A percentile compares a stretch with the other conserved stretches of the same genome.
phyloP scores from a whole-genome alignment of 495 filamentous ascomycete species.

The Tuber umbilicatum region DNA sequence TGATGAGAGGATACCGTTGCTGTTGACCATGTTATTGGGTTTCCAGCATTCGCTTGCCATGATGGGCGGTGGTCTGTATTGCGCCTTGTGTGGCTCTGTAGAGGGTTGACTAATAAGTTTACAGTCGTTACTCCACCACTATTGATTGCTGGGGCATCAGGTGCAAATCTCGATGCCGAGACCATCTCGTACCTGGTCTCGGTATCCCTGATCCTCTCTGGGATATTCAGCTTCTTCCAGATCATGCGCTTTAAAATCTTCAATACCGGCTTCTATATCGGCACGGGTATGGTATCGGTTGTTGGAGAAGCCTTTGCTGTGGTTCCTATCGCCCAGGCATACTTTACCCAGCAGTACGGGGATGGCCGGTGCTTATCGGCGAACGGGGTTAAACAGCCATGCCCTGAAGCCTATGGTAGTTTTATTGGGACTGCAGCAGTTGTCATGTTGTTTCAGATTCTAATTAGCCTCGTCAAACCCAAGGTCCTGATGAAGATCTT shows the following conservation, averaged over 20 bases:
- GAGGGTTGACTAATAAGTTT: slow-evolving; percentile 21
- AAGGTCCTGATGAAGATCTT: slow-evolving; percentile 44
- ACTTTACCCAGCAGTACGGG: slow-evolving; percentile 43
- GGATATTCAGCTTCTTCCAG: slow-evolving; percentile 44
- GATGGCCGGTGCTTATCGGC: slow-evolving; percentile 37
- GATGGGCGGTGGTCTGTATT: slow-evolving; percentile 39
- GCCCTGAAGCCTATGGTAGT: slow-evolving; percentile 44
- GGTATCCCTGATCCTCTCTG: slow-evolving; percentile 44
- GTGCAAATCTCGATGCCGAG: slow-evolving; percentile 42
- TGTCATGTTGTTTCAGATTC: slow-evolving; percentile 45
- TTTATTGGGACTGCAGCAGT: slow-evolving; percentile 44
- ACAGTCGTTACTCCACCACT: slow-evolving; percentile 45
- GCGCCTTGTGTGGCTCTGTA: not conserved
- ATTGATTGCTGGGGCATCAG: slow-evolving; percentile 42
- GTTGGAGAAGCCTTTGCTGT: slow-evolving; percentile 46
- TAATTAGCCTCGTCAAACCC: slow-evolving; percentile 43
- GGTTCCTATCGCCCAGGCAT: slow-evolving; percentile 44
- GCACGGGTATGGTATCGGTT: slow-evolving; percentile 44
- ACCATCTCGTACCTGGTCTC: slow-evolving; percentile 45
- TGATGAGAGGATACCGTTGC: slow-evolving; percentile 42
- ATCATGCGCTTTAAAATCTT: slow-evolving; percentile 43
- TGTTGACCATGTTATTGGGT: slow-evolving; percentile 45
- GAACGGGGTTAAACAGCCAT: slow-evolving; percentile 42
- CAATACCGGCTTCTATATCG: slow-evolving; percentile 45
- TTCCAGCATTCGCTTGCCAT: slow-evolving; percentile 45